A percentile compares a stretch with the other conserved stretches of the same genome.
Evolutionary conservation across 345 rosid species (phyloP).

Genomic region (Acer yangbiense): DNA sequence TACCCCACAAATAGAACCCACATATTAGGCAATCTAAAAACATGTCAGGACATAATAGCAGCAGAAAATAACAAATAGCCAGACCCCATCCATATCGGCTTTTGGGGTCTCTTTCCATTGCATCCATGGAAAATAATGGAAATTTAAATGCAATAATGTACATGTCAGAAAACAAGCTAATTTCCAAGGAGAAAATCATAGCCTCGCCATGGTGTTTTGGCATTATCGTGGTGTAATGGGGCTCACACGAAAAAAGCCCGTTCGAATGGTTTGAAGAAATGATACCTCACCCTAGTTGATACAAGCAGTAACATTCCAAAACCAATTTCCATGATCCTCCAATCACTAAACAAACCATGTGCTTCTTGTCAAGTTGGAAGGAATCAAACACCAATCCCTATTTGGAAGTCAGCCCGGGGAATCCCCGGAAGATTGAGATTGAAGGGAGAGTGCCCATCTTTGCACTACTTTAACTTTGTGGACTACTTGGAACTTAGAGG

Average conservation of each 20-base stretch:
- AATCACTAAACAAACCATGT: constrained; percentile 37
- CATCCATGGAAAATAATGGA: constrained; percentile 13
- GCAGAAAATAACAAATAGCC: constrained; percentile 15
- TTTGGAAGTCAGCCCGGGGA: constrained; percentile 22
- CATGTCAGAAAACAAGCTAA: constrained; percentile 13
- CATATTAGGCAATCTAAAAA: constrained; percentile 6
- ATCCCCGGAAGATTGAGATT: constrained; percentile 18
- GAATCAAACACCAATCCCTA: constrained; percentile 21
- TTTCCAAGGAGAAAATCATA: constrained; percentile 21
- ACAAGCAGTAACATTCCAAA: constrained; percentile 26
- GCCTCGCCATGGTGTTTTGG: constrained; percentile 5
- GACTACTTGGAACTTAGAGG: constrained; percentile 19
- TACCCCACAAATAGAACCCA: constrained; percentile 21
- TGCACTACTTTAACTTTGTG: not conserved
- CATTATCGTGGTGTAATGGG: constrained; percentile 23
- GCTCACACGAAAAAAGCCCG: constrained; percentile 18
- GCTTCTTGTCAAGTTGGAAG: constrained; percentile 32
- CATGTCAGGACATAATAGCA: not conserved
- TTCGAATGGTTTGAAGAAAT: constrained; percentile 22
- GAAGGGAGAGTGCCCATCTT: not conserved
- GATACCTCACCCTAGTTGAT: constrained; percentile 8
- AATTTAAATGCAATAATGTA: constrained; percentile 15
- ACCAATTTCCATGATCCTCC: constrained; percentile 15
- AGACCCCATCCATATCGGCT: constrained; percentile 10
- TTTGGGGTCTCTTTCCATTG: not conserved